Evolutionary conservation across 176 grass and related monocot species (phyloP).

Genomic region (Lolium multiflorum): DNA sequence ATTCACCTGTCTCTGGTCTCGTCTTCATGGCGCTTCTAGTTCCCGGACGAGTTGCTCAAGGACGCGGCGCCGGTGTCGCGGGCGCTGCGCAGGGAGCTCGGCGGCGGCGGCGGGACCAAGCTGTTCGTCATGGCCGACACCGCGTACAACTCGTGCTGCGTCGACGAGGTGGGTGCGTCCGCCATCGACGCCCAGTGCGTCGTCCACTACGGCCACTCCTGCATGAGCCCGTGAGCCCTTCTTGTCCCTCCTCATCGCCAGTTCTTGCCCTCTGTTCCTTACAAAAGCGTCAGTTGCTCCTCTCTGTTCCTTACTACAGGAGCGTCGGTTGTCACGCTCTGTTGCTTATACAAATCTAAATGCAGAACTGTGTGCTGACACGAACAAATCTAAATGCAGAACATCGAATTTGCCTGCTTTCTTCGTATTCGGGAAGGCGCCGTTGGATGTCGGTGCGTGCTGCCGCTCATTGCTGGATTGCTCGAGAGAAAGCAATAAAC

Average conservation of each 20-base stretch:
- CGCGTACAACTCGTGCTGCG: constrained; percentile 90
- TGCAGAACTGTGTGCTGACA: constrained; percentile 10
- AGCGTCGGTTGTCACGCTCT: not conserved
- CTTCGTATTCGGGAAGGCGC: constrained; percentile 85
- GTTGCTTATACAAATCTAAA: not conserved
- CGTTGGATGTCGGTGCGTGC: constrained; percentile 60
- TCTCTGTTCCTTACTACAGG: not conserved
- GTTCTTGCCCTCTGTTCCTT: not conserved
- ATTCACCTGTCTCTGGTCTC: not conserved
- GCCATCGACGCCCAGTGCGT: constrained; percentile 85
- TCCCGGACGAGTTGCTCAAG: constrained; percentile 84
- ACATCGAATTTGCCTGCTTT: constrained; percentile 89
- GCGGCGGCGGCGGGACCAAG: constrained; percentile 33
- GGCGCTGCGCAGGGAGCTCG: constrained; percentile 63
- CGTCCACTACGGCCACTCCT: constrained; percentile 91
- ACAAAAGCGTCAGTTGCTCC: not conserved
- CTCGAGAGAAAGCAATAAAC: constrained; percentile 51
- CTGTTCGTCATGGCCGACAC: constrained; percentile 95
- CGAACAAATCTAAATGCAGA: constrained; percentile 49
- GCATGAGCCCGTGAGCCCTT: constrained; percentile 90
- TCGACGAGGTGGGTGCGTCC: constrained; percentile 90
- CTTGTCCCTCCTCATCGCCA: not conserved
- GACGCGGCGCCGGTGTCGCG: constrained; percentile 55
- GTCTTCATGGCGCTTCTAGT: constrained; percentile 46
- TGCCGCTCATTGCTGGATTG: constrained; percentile 54